Conservation (phyloP, 2,329 filamentous ascomycete species). For the Trichothecium sympodiale region DNA sequence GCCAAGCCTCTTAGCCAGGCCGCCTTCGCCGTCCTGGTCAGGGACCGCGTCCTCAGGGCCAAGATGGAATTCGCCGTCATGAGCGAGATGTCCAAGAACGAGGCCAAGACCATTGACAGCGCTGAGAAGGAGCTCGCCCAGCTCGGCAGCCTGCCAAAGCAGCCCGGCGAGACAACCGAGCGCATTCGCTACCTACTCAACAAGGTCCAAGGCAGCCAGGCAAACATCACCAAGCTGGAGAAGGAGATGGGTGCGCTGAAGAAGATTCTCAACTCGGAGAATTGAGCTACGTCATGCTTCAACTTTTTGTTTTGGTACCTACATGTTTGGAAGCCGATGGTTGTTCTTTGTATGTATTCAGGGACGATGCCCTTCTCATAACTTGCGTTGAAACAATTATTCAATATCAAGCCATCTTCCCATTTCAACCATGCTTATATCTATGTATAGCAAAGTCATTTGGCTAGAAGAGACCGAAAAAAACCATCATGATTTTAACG, state of each 20-base stretch:
- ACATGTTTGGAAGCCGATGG: too few relatives aligned
- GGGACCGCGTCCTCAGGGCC: conserved; percentile 62
- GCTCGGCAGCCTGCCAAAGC: conserved; percentile 58
- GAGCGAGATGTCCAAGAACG: conserved; percentile 56
- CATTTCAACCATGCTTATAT: too few relatives aligned
- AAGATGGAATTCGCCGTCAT: conserved; percentile 64
- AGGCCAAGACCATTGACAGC: conserved; percentile 65
- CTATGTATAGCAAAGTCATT: too few relatives aligned
- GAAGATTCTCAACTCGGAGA: conserved; percentile 40
- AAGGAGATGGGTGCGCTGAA: conserved; percentile 60
- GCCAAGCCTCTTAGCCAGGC: conserved; percentile 80
- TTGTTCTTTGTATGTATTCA: too few relatives aligned
- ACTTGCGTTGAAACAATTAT: too few relatives aligned
- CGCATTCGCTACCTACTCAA: conserved; percentile 61
- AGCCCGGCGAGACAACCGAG: conserved; percentile 55
- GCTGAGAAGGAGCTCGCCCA: conserved; percentile 66
- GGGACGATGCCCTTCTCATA: too few relatives aligned
- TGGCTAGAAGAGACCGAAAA: too few relatives aligned
- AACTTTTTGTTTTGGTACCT: too few relatives aligned
- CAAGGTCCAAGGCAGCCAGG: conserved; percentile 66
- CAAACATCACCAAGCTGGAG: conserved; percentile 64
- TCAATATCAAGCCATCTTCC: too few relatives aligned
- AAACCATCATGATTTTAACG: too few relatives aligned
- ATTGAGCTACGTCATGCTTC: conserved; percentile 32
- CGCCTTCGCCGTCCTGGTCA: conserved; percentile 62